phyloP scores from a whole-genome alignment of 106 monocot genomes.

The Dendrobium officinale region DNA sequence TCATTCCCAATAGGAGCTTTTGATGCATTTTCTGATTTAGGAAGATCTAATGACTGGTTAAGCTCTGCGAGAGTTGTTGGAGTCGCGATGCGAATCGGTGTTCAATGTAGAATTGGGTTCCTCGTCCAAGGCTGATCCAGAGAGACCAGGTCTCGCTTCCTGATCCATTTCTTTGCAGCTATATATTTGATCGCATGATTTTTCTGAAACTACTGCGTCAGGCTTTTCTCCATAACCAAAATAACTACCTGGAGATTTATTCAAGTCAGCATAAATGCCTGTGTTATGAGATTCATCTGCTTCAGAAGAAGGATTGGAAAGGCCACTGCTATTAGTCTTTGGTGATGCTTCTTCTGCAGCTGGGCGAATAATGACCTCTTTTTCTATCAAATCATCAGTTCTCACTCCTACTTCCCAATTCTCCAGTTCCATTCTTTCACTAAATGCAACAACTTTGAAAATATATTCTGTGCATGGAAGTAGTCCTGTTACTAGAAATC shows the following conservation, averaged over 20 bases:
- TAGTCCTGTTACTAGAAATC: constrained; percentile 23
- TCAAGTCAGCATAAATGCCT: constrained; percentile 41
- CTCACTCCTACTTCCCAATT: constrained; percentile 35
- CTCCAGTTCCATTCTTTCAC: constrained; percentile 26
- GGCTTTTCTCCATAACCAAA: constrained; percentile 11
- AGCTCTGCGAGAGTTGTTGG: constrained; percentile 22
- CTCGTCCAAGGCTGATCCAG: constrained; percentile 39
- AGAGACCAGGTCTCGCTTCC: constrained; percentile 25
- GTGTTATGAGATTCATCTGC: constrained; percentile 58
- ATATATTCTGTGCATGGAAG: constrained; percentile 31
- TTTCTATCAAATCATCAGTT: constrained; percentile 11
- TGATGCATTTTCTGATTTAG: constrained; percentile 26
- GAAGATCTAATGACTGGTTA: constrained; percentile 21
- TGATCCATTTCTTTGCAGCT: background rate
- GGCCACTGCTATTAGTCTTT: constrained; percentile 46
- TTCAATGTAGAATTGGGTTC: constrained; percentile 37
- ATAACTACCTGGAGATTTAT: constrained; percentile 31
- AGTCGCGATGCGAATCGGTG: constrained; percentile 27
- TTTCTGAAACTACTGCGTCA: constrained; percentile 7
- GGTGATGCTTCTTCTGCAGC: constrained; percentile 7
- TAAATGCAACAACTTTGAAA: constrained; percentile 31
- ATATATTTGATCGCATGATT: constrained; percentile 12
- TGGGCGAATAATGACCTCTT: background rate
- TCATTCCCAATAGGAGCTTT: constrained; percentile 12
- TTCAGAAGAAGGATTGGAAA: constrained; percentile 47